Evolutionary conservation across 306 rosid species (phyloP).

Genomic region (Quillaja saponaria): DNA sequence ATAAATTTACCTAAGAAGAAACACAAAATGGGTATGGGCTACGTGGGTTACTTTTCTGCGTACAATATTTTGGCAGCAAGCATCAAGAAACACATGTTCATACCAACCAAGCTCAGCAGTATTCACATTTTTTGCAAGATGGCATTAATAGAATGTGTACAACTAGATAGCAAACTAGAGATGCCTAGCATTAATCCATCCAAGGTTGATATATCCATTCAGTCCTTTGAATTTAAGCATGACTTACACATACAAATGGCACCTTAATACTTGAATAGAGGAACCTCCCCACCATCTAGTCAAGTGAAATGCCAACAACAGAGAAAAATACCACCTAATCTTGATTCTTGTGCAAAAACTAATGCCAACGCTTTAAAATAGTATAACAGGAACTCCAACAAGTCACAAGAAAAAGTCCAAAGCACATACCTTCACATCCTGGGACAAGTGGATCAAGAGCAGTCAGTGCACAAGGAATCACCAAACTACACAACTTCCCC

Average conservation of each 20-base stretch:
- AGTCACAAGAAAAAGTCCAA: no score
- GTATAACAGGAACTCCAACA: no score
- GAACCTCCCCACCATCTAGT: constrained; percentile 17
- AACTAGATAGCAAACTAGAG: constrained; percentile 55
- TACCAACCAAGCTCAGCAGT: constrained; percentile 63
- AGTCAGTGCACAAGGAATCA: constrained; percentile 85
- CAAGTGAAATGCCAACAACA: no score
- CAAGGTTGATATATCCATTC: neutral
- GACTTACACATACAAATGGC: neutral
- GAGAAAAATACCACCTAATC: no score
- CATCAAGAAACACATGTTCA: constrained; percentile 86
- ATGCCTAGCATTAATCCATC: constrained; percentile 71
- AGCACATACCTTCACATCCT: constrained; percentile 80
- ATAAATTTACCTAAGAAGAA: no score
- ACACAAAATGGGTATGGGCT: no score
- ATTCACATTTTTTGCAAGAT: constrained; percentile 65
- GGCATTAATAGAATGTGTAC: no score
- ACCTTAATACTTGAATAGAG: neutral
- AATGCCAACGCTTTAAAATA: no score
- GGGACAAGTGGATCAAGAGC: constrained; percentile 93
- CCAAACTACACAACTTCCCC: constrained; percentile 68
- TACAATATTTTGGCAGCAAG: constrained; percentile 93
- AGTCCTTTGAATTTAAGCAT: no score
- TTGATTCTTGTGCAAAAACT: no score
- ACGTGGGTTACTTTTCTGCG: constrained; percentile 79